Percentiles rank a stretch among this genome's conserved stretches.
Evolutionary conservation across 1,139 yeast species (phyloP).

Genomic region (Pneumocystis carinii): DNA sequence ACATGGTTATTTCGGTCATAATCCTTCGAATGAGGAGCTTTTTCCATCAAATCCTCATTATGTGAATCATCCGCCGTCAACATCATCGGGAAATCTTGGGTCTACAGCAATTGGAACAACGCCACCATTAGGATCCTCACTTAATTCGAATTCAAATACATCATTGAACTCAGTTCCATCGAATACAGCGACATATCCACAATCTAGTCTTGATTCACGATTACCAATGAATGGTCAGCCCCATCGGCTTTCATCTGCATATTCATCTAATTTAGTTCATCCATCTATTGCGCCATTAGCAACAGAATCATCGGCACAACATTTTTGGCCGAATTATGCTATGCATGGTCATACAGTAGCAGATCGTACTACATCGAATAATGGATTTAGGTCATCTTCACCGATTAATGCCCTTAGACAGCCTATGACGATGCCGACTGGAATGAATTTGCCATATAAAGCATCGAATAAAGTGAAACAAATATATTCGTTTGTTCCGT

Average conservation of each 20-base stretch:
- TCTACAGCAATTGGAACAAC: not conserved
- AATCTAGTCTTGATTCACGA: not conserved
- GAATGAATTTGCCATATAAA: not conserved
- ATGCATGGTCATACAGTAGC: not conserved
- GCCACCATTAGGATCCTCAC: not conserved
- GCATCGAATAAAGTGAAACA: slow-evolving; percentile 7
- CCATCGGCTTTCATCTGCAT: not conserved
- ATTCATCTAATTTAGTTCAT: not conserved
- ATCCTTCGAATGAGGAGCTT: not conserved
- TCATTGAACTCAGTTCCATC: not conserved
- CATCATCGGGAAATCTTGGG: not conserved
- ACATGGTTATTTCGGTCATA: not conserved
- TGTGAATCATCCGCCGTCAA: not conserved
- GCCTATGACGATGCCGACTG: not conserved
- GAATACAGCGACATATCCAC: not conserved
- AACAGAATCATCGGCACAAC: not conserved
- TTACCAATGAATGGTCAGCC: not conserved
- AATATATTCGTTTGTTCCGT: slow-evolving; percentile 20
- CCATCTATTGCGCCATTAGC: not conserved
- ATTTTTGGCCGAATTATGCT: not conserved
- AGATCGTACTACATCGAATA: not conserved
- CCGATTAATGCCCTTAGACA: not conserved
- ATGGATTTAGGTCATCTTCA: not conserved
- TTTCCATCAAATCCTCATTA: not conserved
- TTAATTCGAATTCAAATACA: not conserved